A percentile compares a stretch with the other conserved stretches of the same genome.
phyloP scores from a whole-genome alignment of 768 basidiomycete genomes.

The Serpula lacrymans region DNA sequence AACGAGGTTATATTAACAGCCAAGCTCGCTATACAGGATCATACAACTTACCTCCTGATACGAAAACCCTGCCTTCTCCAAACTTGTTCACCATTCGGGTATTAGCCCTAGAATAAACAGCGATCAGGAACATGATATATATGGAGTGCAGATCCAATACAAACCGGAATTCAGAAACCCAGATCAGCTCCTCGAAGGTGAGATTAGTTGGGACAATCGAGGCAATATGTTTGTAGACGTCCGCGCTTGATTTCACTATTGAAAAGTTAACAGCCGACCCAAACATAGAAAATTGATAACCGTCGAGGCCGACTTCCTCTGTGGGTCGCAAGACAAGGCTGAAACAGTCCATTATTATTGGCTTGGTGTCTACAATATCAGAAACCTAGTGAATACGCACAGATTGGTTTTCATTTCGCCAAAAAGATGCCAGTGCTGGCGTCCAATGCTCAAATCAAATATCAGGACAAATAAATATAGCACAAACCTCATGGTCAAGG shows the following conservation, averaged over 20 bases:
- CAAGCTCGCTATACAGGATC: not conserved
- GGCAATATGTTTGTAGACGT: no score
- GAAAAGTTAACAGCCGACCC: constrained; percentile 16
- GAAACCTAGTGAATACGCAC: constrained; percentile 4
- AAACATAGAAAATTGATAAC: constrained; percentile 19
- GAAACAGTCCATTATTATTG: constrained; percentile 7
- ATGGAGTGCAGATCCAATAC: no score
- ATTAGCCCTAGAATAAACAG: constrained; percentile 33
- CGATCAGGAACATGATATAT: no score
- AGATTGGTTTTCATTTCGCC: constrained; percentile 5
- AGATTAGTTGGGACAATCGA: no score
- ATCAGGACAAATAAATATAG: not conserved
- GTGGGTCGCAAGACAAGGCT: constrained; percentile 8
- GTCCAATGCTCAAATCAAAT: not conserved
- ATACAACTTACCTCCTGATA: no score
- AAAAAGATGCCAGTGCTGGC: constrained; percentile 21
- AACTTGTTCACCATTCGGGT: constrained; percentile 42
- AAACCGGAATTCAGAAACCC: no score
- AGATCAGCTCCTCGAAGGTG: no score
- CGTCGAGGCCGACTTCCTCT: constrained; percentile 17
- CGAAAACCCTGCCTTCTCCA: constrained; percentile 1
- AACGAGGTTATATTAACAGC: not conserved
- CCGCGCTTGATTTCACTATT: no score
- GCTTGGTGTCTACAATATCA: not conserved
- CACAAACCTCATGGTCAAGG: constrained; percentile 16